These are phyloP conservation scores for Artomyces pyxidatus DNA, from an alignment of 768 basidiomycete species.

Conservation along the genomic window DNA sequence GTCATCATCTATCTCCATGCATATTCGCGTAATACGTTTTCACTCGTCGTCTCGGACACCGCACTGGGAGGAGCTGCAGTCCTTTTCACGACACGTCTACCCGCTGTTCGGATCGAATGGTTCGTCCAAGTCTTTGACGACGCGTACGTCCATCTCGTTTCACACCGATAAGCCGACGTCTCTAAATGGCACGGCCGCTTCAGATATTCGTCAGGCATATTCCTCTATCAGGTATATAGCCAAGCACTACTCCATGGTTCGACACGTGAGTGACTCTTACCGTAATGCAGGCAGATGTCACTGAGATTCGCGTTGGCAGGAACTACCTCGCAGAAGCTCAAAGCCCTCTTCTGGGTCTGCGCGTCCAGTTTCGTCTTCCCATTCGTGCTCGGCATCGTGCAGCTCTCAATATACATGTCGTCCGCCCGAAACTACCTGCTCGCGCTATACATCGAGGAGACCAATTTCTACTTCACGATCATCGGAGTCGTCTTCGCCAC, in stretches of 20 bases:
- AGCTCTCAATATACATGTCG: constrained; percentile 14
- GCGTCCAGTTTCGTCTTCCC: constrained; percentile 25
- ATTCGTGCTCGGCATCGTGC: constrained; percentile 18
- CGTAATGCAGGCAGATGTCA: too few species aligned
- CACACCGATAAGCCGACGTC: neutral
- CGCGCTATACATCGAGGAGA: constrained; percentile 8
- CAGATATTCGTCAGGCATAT: neutral
- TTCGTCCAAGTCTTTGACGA: constrained; percentile 22
- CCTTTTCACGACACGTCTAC: neutral
- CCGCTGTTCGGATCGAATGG: constrained; percentile 22
- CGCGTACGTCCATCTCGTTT: neutral
- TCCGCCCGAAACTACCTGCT: constrained; percentile 9
- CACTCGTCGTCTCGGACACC: neutral
- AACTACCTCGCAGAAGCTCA: constrained; percentile 9
- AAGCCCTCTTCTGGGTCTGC: constrained; percentile 22
- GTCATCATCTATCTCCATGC: constrained; percentile 12
- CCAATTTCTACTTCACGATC: constrained; percentile 20
- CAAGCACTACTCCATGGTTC: neutral
- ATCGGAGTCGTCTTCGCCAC: constrained; percentile 25
- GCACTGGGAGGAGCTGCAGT: neutral
- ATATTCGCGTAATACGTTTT: neutral
- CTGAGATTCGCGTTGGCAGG: neutral
- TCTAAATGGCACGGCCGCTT: neutral
- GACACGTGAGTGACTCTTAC: too few species aligned
- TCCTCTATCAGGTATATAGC: neutral